Evolutionary conservation across 257 asterid genomes (phyloP).

Genomic region (Handroanthus guayacan): DNA sequence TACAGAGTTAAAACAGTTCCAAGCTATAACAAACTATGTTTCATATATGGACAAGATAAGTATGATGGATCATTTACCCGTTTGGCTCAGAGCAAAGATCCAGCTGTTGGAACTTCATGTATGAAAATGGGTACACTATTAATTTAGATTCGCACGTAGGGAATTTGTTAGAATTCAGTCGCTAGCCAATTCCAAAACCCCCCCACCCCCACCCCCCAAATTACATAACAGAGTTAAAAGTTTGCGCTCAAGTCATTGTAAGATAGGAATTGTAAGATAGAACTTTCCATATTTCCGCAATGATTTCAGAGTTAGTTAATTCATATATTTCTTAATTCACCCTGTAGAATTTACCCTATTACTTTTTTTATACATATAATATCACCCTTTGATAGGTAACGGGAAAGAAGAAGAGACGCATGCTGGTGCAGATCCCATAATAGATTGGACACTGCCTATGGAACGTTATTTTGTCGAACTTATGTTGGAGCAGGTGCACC

Average conservation of each 20-base stretch:
- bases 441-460: conserved; percentile 44
- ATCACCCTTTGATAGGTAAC: conserved; percentile 32
- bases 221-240: too few species aligned
- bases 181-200: not conserved
- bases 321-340: too few species aligned
- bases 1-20: conserved; percentile 51
- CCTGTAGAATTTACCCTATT: not conserved
- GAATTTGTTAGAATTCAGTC: not conserved
- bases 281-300: too few species aligned
- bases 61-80: conserved; percentile 34
- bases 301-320: too few species aligned
- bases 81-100: conserved; percentile 27
- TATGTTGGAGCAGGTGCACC: conserved; percentile 42
- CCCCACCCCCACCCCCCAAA: too few species aligned
- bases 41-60: conserved; percentile 48
- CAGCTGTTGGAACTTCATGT: conserved; percentile 34
- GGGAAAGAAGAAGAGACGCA: conserved; percentile 29
- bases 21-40: conserved; percentile 47
- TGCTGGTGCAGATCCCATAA: conserved; percentile 21
- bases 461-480: conserved; percentile 44
- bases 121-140: not conserved
- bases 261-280: too few species aligned
- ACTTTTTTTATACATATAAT: not conserved
- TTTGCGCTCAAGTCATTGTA: too few species aligned
- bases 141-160: not conserved